Percentiles rank a stretch among this genome's conserved stretches.
These are phyloP conservation scores for Colletotrichum aenigma DNA, from an alignment of 2,329 filamentous ascomycete genomes.

Conservation along the genomic window DNA sequence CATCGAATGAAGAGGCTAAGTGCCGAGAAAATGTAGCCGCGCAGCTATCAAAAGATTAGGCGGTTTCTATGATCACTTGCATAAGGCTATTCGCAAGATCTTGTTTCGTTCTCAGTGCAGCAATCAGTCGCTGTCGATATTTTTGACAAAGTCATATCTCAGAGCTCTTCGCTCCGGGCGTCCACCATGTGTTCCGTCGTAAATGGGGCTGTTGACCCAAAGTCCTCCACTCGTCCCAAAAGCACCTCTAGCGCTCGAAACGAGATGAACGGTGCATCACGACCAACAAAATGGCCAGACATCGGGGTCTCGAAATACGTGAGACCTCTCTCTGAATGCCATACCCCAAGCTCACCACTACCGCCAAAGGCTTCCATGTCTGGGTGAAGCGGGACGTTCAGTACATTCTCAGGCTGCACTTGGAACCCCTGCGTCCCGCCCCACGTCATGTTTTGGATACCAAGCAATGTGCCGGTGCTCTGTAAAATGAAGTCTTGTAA, in stretches of 20 bases:
- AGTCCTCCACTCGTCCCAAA: slow-evolving; percentile 67
- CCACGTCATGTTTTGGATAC: slow-evolving; percentile 85
- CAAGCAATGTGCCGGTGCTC: slow-evolving; percentile 71
- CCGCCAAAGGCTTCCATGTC: slow-evolving; percentile 49
- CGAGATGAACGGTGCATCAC: slow-evolving; percentile 70
- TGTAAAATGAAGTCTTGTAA: slow-evolving; percentile 71
- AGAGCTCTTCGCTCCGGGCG: neutral
- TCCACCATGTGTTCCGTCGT: neutral
- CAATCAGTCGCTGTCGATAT: neutral
- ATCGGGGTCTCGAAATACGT: slow-evolving; percentile 70
- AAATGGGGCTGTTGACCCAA: neutral
- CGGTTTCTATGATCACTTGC: neutral
- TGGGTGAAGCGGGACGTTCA: slow-evolving; percentile 66
- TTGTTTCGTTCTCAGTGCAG: neutral
- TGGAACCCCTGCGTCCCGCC: slow-evolving; percentile 74
- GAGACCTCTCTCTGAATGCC: slow-evolving; percentile 75
- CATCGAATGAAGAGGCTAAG: neutral
- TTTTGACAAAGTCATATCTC: neutral
- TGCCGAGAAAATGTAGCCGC: neutral
- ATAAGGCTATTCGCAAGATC: neutral
- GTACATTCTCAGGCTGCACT: slow-evolving; percentile 58
- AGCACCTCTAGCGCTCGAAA: slow-evolving; percentile 78
- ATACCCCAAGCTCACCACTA: slow-evolving; percentile 70
- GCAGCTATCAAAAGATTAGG: neutral
- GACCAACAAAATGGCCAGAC: slow-evolving; percentile 70